phyloP scores from a whole-genome alignment of 352 stramenopile genomes.

The Phytophthora fragariae region DNA sequence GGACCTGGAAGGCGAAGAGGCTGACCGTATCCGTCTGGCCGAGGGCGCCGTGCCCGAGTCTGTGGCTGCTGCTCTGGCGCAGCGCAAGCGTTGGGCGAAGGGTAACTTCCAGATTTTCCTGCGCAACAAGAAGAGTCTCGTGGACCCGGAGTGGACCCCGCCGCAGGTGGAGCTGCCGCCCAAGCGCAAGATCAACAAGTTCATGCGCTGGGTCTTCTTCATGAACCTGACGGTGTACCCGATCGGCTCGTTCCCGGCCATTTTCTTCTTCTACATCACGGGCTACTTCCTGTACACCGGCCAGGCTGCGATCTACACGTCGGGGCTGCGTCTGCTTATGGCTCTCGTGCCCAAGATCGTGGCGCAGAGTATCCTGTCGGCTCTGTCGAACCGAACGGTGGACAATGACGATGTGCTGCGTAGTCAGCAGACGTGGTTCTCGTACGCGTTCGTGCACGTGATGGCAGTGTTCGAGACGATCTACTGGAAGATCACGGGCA shows the following conservation, averaged over 20 bases:
- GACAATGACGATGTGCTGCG: no score
- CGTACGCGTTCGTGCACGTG: no score
- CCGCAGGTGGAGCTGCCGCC: constrained; percentile 58
- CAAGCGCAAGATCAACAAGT: constrained; percentile 76
- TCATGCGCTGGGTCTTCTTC: constrained; percentile 86
- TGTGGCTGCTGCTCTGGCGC: constrained; percentile 61
- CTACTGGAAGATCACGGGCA: no score
- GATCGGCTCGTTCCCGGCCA: constrained; percentile 74
- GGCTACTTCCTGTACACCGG: constrained; percentile 82
- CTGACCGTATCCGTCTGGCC: constrained; percentile 71
- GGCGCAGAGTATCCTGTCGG: no score
- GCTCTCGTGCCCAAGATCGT: no score
- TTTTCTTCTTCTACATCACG: constrained; percentile 85
- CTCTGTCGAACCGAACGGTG: no score
- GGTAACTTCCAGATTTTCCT: constrained; percentile 83
- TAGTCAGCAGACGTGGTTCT: no score
- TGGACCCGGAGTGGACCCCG: constrained; percentile 65
- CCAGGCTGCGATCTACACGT: no score
- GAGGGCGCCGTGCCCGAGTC: constrained; percentile 76
- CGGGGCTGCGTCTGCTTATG: no score
- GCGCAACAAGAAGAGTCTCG: constrained; percentile 69
- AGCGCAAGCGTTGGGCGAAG: constrained; percentile 82
- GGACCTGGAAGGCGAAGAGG: constrained; percentile 73
- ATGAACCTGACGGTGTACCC: constrained; percentile 84
- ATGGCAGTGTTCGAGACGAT: no score